Conservation (phyloP, 495 filamentous ascomycete genomes). For the Aspergillus leporis region DNA sequence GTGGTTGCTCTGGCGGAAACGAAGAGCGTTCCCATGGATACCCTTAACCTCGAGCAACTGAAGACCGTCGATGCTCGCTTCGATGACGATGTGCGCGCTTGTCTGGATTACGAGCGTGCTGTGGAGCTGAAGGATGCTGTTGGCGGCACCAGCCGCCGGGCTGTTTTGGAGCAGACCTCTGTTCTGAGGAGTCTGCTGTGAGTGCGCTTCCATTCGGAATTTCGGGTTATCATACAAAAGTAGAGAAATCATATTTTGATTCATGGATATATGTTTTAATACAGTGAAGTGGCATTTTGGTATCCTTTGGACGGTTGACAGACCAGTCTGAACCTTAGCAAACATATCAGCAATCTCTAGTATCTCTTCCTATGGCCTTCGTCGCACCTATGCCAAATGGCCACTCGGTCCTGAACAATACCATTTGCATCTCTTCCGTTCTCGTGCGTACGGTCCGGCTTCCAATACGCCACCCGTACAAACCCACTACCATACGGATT, state of each 20-base stretch:
- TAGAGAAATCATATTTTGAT: not conserved
- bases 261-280: conserved; percentile 15
- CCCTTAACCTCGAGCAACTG: conserved; percentile 68
- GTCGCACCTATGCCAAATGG: conserved; percentile 36
- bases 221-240: conserved; percentile 18
- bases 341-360: not conserved
- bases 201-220: conserved; percentile 6
- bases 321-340: not conserved
- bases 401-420: conserved; percentile 37
- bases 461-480: conserved; percentile 58
- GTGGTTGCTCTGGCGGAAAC: conserved; percentile 76
- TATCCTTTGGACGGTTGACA: not conserved
- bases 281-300: conserved; percentile 9
- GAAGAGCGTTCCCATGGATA: conserved; percentile 70
- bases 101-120: conserved; percentile 82
- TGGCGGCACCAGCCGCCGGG: conserved; percentile 76
- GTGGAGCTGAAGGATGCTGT: conserved; percentile 81
- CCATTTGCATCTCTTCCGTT: conserved; percentile 41
- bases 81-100: conserved; percentile 68
- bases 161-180: conserved; percentile 77
- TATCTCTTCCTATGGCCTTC: not conserved
- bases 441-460: conserved; percentile 63
- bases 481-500: conserved; percentile 17
- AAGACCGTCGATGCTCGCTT: conserved; percentile 75
- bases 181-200: conserved; percentile 57